These are phyloP conservation scores for Rubia tinctorum DNA, from an alignment of 305 asterid genomes.

Conservation along the genomic window DNA sequence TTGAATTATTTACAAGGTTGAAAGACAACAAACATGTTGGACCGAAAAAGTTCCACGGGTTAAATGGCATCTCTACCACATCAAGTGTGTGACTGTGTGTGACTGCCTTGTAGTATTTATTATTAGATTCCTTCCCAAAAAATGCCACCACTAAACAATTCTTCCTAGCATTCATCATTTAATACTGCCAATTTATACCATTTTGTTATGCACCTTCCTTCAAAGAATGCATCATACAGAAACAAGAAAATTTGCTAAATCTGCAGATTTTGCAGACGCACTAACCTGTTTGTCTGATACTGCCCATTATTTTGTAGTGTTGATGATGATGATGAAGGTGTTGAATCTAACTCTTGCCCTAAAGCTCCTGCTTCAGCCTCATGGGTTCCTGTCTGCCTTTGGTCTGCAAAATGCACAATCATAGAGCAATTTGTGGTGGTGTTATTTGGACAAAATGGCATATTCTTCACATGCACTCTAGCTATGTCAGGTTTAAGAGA, in stretches of 20 bases:
- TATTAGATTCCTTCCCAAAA: conserved; percentile 18
- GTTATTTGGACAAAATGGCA: conserved; percentile 13
- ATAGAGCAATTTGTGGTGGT: conserved; percentile 6
- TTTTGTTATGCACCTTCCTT: neutral
- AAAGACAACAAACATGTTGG: conserved; percentile 17
- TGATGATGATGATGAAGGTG: conserved; percentile 31
- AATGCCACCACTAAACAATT: conserved; percentile 13
- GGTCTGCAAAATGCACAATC: conserved; percentile 24
- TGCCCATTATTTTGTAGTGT: conserved; percentile 45
- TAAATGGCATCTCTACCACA: conserved; percentile 3
- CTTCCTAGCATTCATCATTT: conserved; percentile 27
- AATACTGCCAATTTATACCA: conserved; percentile 4
- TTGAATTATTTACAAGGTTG: neutral
- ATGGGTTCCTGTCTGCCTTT: conserved; percentile 31
- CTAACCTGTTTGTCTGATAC: conserved; percentile 27
- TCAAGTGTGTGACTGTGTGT: conserved; percentile 4
- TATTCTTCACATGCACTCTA: no score
- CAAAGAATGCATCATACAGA: neutral
- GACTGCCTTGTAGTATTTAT: conserved; percentile 13
- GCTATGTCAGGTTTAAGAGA: neutral
- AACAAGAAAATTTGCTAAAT: conserved; percentile 8
- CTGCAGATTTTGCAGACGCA: conserved; percentile 18
- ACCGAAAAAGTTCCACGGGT: conserved; percentile 2
- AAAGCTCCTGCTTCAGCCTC: conserved; percentile 11
- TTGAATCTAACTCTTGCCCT: conserved; percentile 19